Base-by-base conservation (phyloP, 208 protist genomes). In the Trypanosoma theileri region DNA sequence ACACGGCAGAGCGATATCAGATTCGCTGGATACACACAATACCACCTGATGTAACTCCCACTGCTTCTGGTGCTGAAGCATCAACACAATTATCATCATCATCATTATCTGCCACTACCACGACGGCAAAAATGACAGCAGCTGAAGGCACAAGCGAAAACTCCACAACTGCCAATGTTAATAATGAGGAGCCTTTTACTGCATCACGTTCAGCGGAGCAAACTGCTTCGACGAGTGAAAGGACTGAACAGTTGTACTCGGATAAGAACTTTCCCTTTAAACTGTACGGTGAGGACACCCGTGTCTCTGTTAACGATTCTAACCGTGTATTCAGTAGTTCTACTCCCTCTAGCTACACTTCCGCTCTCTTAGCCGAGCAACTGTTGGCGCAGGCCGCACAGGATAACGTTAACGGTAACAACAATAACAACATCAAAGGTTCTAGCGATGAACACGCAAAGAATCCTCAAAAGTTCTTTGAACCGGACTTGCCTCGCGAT, bases 291-390 rank as follows among this genome's bases (percentile, higher is more conserved):
- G 88, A 90, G 79, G 56, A 77, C 24, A 59, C 61, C 17, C 58
- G 40, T 11, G 77, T 62, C 24, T 70, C 51, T 45, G 66, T 79
- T 55, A 81, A 65, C 12, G 76, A 83, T 55, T 63, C 52, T 26
- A 77, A 78, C 50, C 82, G 85, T 41, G 70, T 91, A 46, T 88
- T 88, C 57, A 66, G 81, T 51, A 84, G 77, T 21, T 63, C 66
- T 3, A 81, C 61, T 19, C 24, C 72, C 14, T 76, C 77, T 40
- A 91, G 82, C 76, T 87, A 91, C 70, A 79, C 86, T 72, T 77
- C 81, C 0, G 61, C 80, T 12, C 52, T 76, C 31, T 74, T 93
- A 62, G 83, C 72, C 53, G 75, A 71, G 59, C 80, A 86, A 63
- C 22, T 82, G 44, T 71, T 68, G 31, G 66, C 76, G 53, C 80